Evolutionary conservation across 2,329 filamentous ascomycete species (phyloP).

Genomic region (Fusarium sarcochroum): DNA sequence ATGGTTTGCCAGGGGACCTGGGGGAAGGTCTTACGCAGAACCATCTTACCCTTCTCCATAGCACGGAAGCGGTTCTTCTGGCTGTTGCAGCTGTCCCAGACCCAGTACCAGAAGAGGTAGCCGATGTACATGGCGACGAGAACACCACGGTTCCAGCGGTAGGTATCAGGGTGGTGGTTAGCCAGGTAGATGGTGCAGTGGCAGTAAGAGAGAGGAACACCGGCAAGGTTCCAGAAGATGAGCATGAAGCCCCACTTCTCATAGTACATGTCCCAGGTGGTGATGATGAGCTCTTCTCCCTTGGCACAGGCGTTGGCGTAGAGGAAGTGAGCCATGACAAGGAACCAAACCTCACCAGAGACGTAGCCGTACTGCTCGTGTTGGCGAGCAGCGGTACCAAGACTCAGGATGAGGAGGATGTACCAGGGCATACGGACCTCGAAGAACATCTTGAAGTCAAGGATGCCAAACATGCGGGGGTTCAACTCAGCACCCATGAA

Average conservation of each 20-base stretch:
- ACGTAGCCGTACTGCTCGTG: conserved; percentile 90
- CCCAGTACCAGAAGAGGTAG: conserved; percentile 90
- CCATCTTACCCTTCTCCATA: conserved; percentile 78
- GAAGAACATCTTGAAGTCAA: conserved; percentile 98
- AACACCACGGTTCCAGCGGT: conserved; percentile 80
- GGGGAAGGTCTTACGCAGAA: conserved; percentile 85
- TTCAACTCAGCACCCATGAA: conserved; percentile 95
- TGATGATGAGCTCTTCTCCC: conserved; percentile 90
- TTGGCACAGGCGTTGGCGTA: conserved; percentile 95
- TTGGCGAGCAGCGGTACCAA: conserved; percentile 84
- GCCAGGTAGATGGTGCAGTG: conserved; percentile 93
- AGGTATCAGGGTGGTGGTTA: conserved; percentile 83
- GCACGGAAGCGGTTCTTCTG: conserved; percentile 95
- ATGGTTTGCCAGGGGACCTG: conserved; percentile 91
- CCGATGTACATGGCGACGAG: conserved; percentile 74
- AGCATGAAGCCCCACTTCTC: conserved; percentile 99
- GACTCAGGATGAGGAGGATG: conserved; percentile 84
- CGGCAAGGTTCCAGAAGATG: conserved; percentile 96
- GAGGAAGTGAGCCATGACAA: conserved; percentile 90
- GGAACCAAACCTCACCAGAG: conserved; percentile 84
- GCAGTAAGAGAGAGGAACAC: conserved; percentile 91
- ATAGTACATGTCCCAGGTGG: conserved; percentile 96
- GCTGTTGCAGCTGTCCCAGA: conserved; percentile 93
- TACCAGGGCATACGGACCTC: conserved; percentile 95
- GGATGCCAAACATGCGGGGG: conserved; percentile 85